Evolutionary conservation across 805 yeast genomes (phyloP), one percentile per base, ranked within the genome.

Genomic region (Yarrowia porcina): DNA sequence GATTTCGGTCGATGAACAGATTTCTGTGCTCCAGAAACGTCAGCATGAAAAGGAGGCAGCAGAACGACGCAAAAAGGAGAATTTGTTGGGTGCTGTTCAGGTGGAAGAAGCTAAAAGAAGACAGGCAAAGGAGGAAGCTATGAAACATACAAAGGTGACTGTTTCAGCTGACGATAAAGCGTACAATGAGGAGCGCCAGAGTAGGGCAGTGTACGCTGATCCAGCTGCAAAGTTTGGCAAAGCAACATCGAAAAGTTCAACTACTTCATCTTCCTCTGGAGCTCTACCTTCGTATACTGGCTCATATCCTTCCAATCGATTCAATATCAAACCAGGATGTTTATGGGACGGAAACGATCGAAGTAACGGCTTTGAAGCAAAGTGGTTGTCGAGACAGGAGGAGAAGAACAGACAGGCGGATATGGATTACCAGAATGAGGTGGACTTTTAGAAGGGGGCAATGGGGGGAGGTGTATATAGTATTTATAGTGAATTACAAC

Each of bases 141-240:
- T 56, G 49, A 56, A 30, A 30, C 33, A 52, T 17, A 36, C 32
- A 6, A 28, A 28, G 30, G 49, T 41, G 11, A n/a, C 36, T 1
- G 38, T 56, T 8, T 20, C 21, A 9, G 49, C 49, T 2, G 36
- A 39, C 27, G 49, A 56, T 23, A 28, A 56, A 30, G 39, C 7
- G n/a, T 56, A 56, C 30, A 56, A 56, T 30, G 49, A 56, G 49
- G 61, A 56, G 21, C 36, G 61, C 3, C 36, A 56, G 42, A 41
- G 10, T 12, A 18, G 39, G n/a, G 49, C 47, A 13, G 20, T 56
- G 10, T 39, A 27, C 20, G 61, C 61, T 11, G 61, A 56, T 39
- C 61, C 61, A 1, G 47, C 49, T 4, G 49, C 49, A 12, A 30
- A 56, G n/a, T 56, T 56, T 41, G 49, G 49, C 28, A 56, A 56